Conservation (phyloP, 257 asterid genomes). For the Capsicum chinense region DNA sequence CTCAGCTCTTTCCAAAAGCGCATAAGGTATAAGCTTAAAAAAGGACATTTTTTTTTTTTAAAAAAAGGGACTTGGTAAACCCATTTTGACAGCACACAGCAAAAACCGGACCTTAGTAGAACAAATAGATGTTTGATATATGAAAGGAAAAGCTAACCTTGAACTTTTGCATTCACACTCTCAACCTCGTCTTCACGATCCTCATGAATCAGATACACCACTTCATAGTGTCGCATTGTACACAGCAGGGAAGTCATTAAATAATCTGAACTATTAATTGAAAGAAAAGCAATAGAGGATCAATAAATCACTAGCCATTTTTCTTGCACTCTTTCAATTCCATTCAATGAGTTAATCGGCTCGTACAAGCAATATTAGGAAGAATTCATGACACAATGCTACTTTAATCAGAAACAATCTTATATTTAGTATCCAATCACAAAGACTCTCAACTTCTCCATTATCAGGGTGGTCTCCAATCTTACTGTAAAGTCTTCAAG, state of each 20-base stretch:
- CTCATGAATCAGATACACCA: constrained; percentile 91
- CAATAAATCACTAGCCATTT: neutral
- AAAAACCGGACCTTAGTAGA: neutral
- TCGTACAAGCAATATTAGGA: neutral
- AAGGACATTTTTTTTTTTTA: too few species aligned
- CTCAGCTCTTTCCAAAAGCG: neutral
- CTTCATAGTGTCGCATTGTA: constrained; percentile 94
- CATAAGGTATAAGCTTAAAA: too few species aligned
- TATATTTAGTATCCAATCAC: neutral
- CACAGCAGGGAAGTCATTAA: constrained; percentile 22
- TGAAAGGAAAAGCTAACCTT: constrained; percentile 56
- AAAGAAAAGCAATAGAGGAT: neutral
- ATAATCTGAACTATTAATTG: constrained; percentile 2
- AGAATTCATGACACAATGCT: constrained; percentile 7
- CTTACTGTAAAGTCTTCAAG: neutral
- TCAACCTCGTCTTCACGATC: constrained; percentile 74
- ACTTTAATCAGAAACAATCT: constrained; percentile 9
- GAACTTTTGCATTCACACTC: constrained; percentile 73
- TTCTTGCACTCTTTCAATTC: constrained; percentile 18
- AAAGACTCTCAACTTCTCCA: neutral
- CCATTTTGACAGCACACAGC: neutral
- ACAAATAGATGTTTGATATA: constrained; percentile 9
- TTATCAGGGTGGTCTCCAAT: too few species aligned
- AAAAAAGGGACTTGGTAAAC: constrained; percentile 11
- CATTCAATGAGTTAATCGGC: neutral